Conservation (phyloP, 2,329 filamentous ascomycete genomes). For the Colletotrichum tofieldiae region DNA sequence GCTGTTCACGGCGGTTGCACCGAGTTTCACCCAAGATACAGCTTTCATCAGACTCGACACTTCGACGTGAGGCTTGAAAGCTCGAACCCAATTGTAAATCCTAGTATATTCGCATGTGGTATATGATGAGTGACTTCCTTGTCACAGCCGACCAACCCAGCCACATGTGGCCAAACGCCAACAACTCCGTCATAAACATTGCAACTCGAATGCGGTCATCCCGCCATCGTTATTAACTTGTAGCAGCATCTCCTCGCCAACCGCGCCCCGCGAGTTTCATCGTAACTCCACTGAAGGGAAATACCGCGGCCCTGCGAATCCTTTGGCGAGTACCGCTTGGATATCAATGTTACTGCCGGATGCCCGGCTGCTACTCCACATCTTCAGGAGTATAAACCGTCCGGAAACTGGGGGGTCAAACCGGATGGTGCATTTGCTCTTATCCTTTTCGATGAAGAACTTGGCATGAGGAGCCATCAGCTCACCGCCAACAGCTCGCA, state of each 20-base stretch:
- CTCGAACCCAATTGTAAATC: neutral
- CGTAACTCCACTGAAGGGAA: constrained; percentile 80
- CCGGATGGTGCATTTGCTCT: constrained; percentile 87
- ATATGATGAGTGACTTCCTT: constrained; percentile 31
- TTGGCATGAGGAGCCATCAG: constrained; percentile 82
- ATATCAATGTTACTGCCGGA: constrained; percentile 85
- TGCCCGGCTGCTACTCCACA: constrained; percentile 85
- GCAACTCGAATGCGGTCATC: neutral
- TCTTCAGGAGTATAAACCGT: constrained; percentile 88
- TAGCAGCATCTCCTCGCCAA: neutral
- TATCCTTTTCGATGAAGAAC: constrained; percentile 87
- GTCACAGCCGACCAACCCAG: constrained; percentile 8
- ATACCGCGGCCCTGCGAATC: constrained; percentile 88
- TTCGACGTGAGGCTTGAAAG: neutral
- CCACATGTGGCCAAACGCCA: neutral
- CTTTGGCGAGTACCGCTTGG: constrained; percentile 86
- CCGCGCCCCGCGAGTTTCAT: constrained; percentile 52
- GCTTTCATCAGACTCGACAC: neutral
- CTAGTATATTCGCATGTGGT: constrained; percentile 26
- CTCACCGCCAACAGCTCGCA: constrained; percentile 70
- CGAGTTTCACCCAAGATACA: neutral
- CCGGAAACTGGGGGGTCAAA: constrained; percentile 89
- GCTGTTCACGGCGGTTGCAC: neutral
- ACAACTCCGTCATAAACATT: constrained; percentile 22
- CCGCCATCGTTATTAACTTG: constrained; percentile 18